Percentiles rank a stretch among this genome's conserved stretches.
These are phyloP conservation scores for Dendrobium chrysotoxum DNA, from an alignment of 106 monocot genomes.

Conservation along the genomic window DNA sequence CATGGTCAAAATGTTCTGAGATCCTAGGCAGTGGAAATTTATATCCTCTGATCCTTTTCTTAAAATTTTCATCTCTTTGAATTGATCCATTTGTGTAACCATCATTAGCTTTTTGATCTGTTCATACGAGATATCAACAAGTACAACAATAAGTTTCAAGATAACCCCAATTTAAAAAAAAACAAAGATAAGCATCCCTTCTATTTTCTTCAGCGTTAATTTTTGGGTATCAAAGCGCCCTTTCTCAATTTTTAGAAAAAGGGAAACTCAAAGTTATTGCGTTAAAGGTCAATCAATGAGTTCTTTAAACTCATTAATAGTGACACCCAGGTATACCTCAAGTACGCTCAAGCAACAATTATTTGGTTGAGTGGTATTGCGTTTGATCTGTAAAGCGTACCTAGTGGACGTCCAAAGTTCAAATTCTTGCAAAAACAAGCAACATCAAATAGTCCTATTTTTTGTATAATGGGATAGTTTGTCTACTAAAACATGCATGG, in stretches of 20 bases:
- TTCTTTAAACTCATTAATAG: neutral
- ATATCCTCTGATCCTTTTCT: conserved; percentile 54
- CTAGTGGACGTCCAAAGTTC: too few relatives aligned
- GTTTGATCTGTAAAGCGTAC: too few relatives aligned
- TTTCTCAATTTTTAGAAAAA: neutral
- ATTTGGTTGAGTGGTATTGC: too few relatives aligned
- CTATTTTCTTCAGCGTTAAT: neutral
- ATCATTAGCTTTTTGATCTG: conserved; percentile 16
- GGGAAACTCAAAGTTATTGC: neutral
- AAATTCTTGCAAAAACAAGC: too few relatives aligned
- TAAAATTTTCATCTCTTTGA: conserved; percentile 27
- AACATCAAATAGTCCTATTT: neutral
- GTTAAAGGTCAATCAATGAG: neutral
- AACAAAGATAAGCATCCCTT: neutral
- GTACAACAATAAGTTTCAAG: neutral
- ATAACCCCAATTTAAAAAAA: neutral
- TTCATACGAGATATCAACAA: conserved; percentile 4
- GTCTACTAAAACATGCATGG: neutral
- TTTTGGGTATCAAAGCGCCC: neutral
- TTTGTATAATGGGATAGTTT: neutral
- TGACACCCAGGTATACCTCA: neutral
- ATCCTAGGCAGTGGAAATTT: conserved; percentile 26
- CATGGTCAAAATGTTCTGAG: conserved; percentile 90
- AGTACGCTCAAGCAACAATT: neutral
- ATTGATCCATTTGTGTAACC: conserved; percentile 14